Percentiles rank a stretch among this genome's conserved stretches.
These are phyloP conservation scores for Malus fusca DNA, from an alignment of 306 rosid species.

Conservation along the genomic window DNA sequence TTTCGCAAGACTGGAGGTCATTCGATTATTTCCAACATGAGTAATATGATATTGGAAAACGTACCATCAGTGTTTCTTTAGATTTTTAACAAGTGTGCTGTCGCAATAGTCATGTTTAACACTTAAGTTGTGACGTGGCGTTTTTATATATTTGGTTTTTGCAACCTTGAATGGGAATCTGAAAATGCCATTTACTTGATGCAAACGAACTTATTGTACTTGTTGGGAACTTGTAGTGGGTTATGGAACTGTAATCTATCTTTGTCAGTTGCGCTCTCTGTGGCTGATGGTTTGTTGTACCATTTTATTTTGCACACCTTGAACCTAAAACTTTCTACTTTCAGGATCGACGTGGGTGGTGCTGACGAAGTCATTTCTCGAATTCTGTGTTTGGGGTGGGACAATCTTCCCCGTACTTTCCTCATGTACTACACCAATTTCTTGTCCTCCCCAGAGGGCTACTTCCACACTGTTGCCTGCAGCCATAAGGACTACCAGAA, in stretches of 20 bases:
- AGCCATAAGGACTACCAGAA: slow-evolving; percentile 90
- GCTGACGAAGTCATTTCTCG: slow-evolving; percentile 61
- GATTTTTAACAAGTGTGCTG: neutral
- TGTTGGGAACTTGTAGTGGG: neutral
- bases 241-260: neutral
- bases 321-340: slow-evolving; percentile 5
- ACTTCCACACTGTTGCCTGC: slow-evolving; percentile 83
- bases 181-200: neutral
- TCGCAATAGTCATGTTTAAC: neutral
- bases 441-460: slow-evolving; percentile 73
- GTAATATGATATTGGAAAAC: neutral
- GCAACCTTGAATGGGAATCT: neutral
- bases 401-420: slow-evolving; percentile 84
- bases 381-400: slow-evolving; percentile 89
- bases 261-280: neutral
- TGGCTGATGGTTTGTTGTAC: neutral
- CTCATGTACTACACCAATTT: slow-evolving; percentile 83
- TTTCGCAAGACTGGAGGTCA: neutral
- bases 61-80: neutral
- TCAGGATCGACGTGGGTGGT: slow-evolving; percentile 77
- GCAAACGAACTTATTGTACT: neutral
- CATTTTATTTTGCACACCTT: neutral
- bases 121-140: neutral
- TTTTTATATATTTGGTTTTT: neutral
- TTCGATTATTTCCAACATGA: neutral